These are phyloP conservation scores for Gossypium davidsonii DNA, from an alignment of 441 rosid species.

Conservation along the genomic window DNA sequence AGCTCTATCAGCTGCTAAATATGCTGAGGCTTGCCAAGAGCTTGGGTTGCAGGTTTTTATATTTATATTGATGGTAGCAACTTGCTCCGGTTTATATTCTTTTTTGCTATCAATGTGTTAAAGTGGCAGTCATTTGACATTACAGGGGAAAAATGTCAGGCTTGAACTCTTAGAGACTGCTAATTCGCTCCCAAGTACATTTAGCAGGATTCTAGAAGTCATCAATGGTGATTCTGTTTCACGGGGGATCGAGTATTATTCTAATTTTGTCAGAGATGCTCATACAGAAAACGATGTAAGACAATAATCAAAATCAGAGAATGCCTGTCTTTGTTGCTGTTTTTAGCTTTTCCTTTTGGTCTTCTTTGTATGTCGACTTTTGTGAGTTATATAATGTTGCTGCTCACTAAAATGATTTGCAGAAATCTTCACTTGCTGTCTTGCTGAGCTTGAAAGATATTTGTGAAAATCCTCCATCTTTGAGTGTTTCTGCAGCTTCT, in stretches of 20 bases:
- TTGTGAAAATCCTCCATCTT: conserved; percentile 70
- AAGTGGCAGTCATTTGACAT: conserved; percentile 12
- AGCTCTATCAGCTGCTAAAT: conserved; percentile 74
- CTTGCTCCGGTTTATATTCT: conserved; percentile 12
- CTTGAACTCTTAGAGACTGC: conserved; percentile 88
- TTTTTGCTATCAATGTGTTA: conserved; percentile 11
- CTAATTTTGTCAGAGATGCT: conserved; percentile 71
- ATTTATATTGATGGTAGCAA: conserved; percentile 10
- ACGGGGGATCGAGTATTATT: conserved; percentile 68
- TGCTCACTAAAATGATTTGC: conserved; percentile 29
- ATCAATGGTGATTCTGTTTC: conserved; percentile 63
- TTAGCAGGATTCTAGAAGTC: conserved; percentile 68
- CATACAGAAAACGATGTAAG: conserved; percentile 91
- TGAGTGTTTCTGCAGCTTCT: conserved; percentile 51
- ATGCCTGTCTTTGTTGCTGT: background rate
- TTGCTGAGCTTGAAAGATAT: conserved; percentile 59
- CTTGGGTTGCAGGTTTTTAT: conserved; percentile 81
- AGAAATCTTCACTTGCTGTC: conserved; percentile 49
- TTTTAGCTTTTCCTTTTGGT: background rate
- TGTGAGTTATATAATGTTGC: conserved; percentile 16
- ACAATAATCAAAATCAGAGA: background rate
- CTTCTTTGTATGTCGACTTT: conserved; percentile 3
- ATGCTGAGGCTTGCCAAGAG: conserved; percentile 90
- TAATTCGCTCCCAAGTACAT: conserved; percentile 74
- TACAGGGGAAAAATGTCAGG: conserved; percentile 86